These are phyloP conservation scores for Pseudocercospora cruenta DNA, from an alignment of 2,329 filamentous ascomycete species.

Conservation along the genomic window DNA sequence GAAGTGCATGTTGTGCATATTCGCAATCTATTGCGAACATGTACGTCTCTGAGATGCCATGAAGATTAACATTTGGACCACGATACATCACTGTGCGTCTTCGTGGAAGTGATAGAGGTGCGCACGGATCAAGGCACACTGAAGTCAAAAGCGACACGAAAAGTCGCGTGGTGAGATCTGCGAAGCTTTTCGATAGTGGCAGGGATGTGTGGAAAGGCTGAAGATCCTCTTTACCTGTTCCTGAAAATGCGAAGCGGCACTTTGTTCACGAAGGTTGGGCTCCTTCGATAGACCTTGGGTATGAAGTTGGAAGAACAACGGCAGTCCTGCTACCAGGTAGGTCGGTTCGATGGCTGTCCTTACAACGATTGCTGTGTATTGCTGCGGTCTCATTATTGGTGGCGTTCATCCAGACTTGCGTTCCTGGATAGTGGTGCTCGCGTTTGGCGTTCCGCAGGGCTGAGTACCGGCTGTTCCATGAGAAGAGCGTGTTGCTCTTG, in stretches of 20 bases:
- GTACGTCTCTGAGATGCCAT: too few species aligned
- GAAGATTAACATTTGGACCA: too few species aligned
- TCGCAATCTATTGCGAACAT: too few species aligned
- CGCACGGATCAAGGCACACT: not conserved
- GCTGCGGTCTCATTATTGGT: not conserved
- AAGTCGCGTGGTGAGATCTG: not conserved
- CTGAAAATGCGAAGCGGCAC: not conserved
- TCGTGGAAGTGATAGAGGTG: too few species aligned
- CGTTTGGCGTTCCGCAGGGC: not conserved
- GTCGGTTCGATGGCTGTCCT: not conserved
- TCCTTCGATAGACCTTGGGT: not conserved
- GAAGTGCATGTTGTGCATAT: too few species aligned
- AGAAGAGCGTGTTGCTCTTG: not conserved
- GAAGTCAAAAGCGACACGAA: slow-evolving; percentile 3
- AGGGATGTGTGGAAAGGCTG: not conserved
- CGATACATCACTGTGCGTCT: too few species aligned
- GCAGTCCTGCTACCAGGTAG: not conserved
- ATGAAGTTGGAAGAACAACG: not conserved
- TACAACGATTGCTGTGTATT: not conserved
- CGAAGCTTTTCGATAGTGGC: slow-evolving; percentile 3
- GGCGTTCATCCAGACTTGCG: not conserved
- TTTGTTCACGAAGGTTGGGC: not conserved
- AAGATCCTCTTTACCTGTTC: not conserved
- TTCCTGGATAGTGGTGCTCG: not conserved
- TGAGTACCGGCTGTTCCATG: slow-evolving; percentile 1